Evolutionary conservation across 139 green algal species (phyloP).

Genomic region (Coccomyxa sp.): DNA sequence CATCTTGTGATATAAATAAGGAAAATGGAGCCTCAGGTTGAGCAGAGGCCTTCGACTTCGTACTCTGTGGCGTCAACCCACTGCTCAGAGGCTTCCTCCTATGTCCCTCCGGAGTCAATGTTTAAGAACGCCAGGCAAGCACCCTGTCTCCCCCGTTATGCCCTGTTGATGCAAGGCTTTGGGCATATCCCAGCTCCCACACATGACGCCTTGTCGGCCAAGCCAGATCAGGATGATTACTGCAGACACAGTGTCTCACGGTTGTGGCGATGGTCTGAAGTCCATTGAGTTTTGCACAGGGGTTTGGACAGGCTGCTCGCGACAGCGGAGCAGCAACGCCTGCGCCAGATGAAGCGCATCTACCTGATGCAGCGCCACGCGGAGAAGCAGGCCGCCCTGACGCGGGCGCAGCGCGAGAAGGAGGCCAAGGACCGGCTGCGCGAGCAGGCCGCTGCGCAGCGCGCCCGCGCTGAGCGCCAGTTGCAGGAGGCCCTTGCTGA

Average conservation of each 20-base stretch:
- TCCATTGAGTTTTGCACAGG: constrained; percentile 8
- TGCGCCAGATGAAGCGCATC: constrained; percentile 8
- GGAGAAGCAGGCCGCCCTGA: constrained; percentile 3
- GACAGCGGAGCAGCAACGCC: constrained; percentile 8
- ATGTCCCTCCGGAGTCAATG: not conserved
- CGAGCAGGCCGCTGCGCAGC: not conserved
- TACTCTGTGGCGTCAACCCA: not conserved
- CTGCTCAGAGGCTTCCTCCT: not conserved
- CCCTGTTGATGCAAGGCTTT: no score
- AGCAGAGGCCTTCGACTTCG: not conserved
- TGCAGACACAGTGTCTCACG: no score
- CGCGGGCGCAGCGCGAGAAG: constrained; percentile 4
- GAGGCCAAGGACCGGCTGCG: constrained; percentile 3
- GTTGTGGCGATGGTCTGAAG: no score
- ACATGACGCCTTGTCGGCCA: no score
- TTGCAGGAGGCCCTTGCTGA: not conserved
- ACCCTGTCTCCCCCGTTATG: no score
- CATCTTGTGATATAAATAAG: not conserved
- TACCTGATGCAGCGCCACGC: constrained; percentile 8
- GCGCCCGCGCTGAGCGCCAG: not conserved
- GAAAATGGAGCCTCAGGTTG: not conserved
- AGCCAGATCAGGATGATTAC: no score
- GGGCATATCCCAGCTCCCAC: no score
- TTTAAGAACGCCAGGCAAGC: not conserved
- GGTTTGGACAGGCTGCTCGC: constrained; percentile 15